Evolutionary conservation across 306 rosid genomes (phyloP).

Genomic region (Geum urbanum): DNA sequence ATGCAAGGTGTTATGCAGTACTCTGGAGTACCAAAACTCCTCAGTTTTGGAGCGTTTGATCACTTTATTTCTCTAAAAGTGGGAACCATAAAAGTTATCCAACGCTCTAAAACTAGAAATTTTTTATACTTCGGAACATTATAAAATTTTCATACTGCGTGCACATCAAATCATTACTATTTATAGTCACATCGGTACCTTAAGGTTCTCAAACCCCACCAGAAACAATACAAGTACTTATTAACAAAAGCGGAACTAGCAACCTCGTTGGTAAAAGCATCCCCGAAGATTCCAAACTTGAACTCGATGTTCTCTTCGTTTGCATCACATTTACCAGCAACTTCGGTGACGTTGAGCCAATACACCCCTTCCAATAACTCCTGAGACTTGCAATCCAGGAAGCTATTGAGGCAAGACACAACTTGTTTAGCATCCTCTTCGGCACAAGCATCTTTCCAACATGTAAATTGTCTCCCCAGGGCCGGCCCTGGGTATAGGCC

Average conservation of each 20-base stretch:
- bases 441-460: conserved; percentile 58
- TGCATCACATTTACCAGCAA: conserved; percentile 44
- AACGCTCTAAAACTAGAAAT: too few species aligned
- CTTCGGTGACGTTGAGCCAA: conserved; percentile 63
- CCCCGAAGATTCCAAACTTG: conserved; percentile 75
- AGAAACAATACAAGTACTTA: conserved; percentile 68
- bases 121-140: too few species aligned
- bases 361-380: conserved; percentile 38
- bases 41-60: too few species aligned
- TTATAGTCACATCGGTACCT: conserved; percentile 38
- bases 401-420: conserved; percentile 48
- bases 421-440: conserved; percentile 37
- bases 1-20: too few species aligned
- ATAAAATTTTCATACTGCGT: background rate
- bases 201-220: conserved; percentile 81
- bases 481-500: too few species aligned
- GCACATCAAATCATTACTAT: background rate
- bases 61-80: too few species aligned
- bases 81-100: too few species aligned
- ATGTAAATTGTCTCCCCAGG: conserved; percentile 53
- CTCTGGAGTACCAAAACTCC: too few species aligned
- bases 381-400: conserved; percentile 56
- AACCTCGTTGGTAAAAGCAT: conserved; percentile 63
- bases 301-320: conserved; percentile 37
- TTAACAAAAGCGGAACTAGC: conserved; percentile 46